Percentiles rank a stretch among this genome's conserved stretches.
phyloP scores from a whole-genome alignment of 176 grass and related monocot genomes.

The Oryza brachyantha region DNA sequence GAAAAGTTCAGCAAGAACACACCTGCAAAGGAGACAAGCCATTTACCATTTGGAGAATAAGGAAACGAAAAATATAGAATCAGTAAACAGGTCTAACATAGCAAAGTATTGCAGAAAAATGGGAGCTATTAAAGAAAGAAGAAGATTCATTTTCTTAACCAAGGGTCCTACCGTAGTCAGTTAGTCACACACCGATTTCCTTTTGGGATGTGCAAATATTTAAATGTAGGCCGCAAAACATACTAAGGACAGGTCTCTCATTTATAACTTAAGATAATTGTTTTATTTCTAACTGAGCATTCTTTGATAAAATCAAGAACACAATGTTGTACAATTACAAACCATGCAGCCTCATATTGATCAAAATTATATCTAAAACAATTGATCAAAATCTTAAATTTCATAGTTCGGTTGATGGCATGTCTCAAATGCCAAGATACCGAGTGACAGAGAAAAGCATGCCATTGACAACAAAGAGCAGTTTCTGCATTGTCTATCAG shows the following conservation, averaged over 20 bases:
- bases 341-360: conserved; percentile 8
- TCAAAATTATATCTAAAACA: neutral
- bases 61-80: neutral
- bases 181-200: neutral
- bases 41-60: neutral
- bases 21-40: conserved; percentile 52
- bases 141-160: neutral
- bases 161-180: neutral
- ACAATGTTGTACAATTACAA: neutral
- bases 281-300: conserved; percentile 10
- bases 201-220: conserved; percentile 22
- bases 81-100: conserved; percentile 9
- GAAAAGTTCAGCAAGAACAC: conserved; percentile 96
- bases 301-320: neutral
- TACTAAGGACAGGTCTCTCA: neutral
- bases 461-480: neutral
- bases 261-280: neutral
- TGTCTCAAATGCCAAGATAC: neutral
- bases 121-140: neutral
- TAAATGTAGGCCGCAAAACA: neutral
- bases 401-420: conserved; percentile 1
- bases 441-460: neutral
- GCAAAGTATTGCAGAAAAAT: conserved; percentile 3
- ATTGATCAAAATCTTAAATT: conserved; percentile 3
- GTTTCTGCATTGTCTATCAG: conserved; percentile 13